Evolutionary conservation across 148 eudicot species (phyloP).

Genomic region (Pouteria glomerata): DNA sequence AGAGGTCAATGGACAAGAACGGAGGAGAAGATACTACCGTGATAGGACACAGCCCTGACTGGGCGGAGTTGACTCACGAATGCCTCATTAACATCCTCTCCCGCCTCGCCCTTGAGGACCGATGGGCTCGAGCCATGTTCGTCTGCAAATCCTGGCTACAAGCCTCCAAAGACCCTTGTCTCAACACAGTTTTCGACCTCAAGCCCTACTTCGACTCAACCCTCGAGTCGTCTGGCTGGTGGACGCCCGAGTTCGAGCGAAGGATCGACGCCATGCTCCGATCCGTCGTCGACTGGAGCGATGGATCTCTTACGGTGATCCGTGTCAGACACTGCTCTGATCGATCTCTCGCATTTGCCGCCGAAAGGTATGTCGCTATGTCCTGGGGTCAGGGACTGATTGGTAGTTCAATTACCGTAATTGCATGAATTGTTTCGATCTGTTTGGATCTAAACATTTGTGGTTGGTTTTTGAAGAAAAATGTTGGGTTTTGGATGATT

Average conservation of each 20-base stretch:
- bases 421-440: not conserved
- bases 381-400: no score
- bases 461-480: not conserved
- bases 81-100: conserved; percentile 69
- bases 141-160: conserved; percentile 79
- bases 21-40: conserved; percentile 5
- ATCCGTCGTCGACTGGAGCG: conserved; percentile 51
- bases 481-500: not conserved
- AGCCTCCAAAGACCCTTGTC: conserved; percentile 66
- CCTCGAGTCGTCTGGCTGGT: conserved; percentile 62
- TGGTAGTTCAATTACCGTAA: not conserved
- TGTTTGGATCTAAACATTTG: not conserved
- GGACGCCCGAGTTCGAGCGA: conserved; percentile 65
- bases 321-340: conserved; percentile 85
- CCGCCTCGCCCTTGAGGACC: conserved; percentile 57
- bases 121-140: conserved; percentile 59
- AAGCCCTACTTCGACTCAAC: conserved; percentile 54
- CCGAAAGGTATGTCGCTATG: conserved; percentile 66
- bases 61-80: conserved; percentile 87
- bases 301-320: conserved; percentile 50
- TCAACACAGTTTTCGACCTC: conserved; percentile 56
- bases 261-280: conserved; percentile 64
- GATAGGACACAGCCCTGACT: conserved; percentile 31
- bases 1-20: conserved; percentile 19
- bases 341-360: conserved; percentile 49